Evolutionary conservation across 2,329 filamentous ascomycete species (phyloP).

Genomic region (Pezicula radicicola): DNA sequence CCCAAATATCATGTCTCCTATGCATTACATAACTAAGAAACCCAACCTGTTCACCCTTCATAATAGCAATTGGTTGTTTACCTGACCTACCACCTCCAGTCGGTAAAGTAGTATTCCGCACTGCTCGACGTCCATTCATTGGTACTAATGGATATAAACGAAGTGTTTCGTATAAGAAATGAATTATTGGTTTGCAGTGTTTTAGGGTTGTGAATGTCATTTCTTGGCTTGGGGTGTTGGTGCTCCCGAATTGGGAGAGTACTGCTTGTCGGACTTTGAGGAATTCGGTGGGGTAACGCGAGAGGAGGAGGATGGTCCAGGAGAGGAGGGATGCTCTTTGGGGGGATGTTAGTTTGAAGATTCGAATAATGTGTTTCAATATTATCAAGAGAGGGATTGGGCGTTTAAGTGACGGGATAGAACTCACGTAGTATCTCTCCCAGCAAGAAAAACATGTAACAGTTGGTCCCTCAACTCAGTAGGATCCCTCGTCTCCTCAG

Average conservation of each 20-base stretch:
- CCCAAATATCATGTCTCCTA: slow-evolving; percentile 61
- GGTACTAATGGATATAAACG: slow-evolving; percentile 29
- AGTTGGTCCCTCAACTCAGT: slow-evolving; percentile 32
- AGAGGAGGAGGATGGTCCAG: slow-evolving; percentile 35
- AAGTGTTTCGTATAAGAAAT: slow-evolving; percentile 22
- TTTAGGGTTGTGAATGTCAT: slow-evolving; percentile 19
- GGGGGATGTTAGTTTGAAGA: too few relatives aligned
- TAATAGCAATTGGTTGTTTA: slow-evolving; percentile 24
- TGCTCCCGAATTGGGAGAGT: slow-evolving; percentile 26
- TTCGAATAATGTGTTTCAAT: too few relatives aligned
- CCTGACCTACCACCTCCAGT: slow-evolving; percentile 28
- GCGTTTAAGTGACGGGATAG: too few relatives aligned
- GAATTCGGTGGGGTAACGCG: slow-evolving; percentile 39
- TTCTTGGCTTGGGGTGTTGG: slow-evolving; percentile 7
- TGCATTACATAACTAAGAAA: slow-evolving; percentile 29
- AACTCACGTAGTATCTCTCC: slow-evolving; percentile 19
- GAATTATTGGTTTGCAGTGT: slow-evolving; percentile 17
- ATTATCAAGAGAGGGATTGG: too few relatives aligned
- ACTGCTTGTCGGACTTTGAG: slow-evolving; percentile 40
- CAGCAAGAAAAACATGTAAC: slow-evolving; percentile 29
- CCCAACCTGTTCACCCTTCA: slow-evolving; percentile 21
- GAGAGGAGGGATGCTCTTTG: slow-evolving; percentile 20
- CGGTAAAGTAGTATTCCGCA: slow-evolving; percentile 27
- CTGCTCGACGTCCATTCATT: slow-evolving; percentile 23
- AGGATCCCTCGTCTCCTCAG: slow-evolving; percentile 39